A percentile compares a stretch with the other conserved stretches of the same genome.
Evolutionary conservation across 345 rosid species (phyloP).

Genomic region (Noccaea caerulescens): DNA sequence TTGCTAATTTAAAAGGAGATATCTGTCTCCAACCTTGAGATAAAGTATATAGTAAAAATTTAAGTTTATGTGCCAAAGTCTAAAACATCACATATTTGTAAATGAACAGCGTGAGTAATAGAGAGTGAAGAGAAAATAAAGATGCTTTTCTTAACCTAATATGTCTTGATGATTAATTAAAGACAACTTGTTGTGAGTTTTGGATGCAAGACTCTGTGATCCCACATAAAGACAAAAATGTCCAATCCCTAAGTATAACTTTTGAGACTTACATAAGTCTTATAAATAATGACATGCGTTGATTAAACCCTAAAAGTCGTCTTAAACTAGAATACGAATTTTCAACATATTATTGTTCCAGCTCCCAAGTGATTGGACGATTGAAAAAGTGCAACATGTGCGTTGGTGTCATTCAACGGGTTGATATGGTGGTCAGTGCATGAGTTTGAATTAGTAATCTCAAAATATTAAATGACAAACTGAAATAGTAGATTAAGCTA

Average conservation of each 20-base stretch:
- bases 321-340: background rate
- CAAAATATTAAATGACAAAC: slow-evolving; percentile 4
- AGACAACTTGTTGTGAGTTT: slow-evolving; percentile 23
- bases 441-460: background rate
- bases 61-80: too few relatives aligned
- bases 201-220: slow-evolving; percentile 22
- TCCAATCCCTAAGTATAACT: background rate
- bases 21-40: background rate
- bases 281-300: background rate
- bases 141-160: slow-evolving; percentile 28
- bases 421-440: background rate
- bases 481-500: background rate
- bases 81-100: too few relatives aligned
- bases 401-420: background rate
- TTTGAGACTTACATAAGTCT: background rate
- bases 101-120: too few relatives aligned
- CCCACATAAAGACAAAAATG: slow-evolving; percentile 26
- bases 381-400: background rate
- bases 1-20: background rate
- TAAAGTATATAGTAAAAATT: background rate
- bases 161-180: background rate
- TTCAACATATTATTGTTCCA: background rate
- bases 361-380: background rate
- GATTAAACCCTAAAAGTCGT: slow-evolving; percentile 10
- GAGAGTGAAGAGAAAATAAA: background rate